phyloP scores from a whole-genome alignment of 768 basidiomycete genomes.

The Auricularia cornea region DNA sequence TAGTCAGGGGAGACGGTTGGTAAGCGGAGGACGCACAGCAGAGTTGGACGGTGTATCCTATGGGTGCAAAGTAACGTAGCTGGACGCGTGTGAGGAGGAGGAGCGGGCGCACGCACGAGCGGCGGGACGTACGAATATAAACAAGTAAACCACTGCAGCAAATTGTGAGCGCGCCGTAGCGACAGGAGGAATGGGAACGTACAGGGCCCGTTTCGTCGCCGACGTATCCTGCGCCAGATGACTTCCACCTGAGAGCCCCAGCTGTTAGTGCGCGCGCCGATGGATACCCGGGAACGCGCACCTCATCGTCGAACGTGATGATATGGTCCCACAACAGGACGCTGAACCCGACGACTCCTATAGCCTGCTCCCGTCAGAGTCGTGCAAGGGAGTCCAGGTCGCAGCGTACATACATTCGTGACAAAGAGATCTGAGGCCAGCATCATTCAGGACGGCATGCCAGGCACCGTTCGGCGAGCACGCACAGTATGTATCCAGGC shows the following conservation, averaged over 20 bases:
- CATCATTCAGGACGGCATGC: no score
- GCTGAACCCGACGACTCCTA: conserved; percentile 44
- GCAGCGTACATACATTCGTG: neutral
- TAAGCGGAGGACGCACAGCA: no score
- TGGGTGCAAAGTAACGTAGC: neutral
- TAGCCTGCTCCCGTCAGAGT: conserved; percentile 27
- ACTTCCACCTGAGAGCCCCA: neutral
- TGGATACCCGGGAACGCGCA: conserved; percentile 9
- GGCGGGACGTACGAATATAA: neutral
- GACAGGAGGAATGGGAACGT: neutral
- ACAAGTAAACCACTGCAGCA: neutral
- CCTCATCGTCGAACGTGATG: conserved; percentile 42
- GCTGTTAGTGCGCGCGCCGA: neutral
- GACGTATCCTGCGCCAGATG: neutral
- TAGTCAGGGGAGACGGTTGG: no score
- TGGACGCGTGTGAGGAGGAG: neutral
- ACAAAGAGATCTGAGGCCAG: neutral
- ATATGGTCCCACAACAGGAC: conserved; percentile 50
- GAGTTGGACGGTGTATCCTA: neutral
- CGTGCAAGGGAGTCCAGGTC: neutral
- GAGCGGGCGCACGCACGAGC: neutral
- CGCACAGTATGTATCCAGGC: no score
- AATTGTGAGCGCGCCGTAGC: neutral
- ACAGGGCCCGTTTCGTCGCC: neutral
- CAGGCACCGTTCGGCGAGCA: no score